Conservation (phyloP, 2,329 filamentous ascomycete genomes). For the Conoideocrella luteorostrata region DNA sequence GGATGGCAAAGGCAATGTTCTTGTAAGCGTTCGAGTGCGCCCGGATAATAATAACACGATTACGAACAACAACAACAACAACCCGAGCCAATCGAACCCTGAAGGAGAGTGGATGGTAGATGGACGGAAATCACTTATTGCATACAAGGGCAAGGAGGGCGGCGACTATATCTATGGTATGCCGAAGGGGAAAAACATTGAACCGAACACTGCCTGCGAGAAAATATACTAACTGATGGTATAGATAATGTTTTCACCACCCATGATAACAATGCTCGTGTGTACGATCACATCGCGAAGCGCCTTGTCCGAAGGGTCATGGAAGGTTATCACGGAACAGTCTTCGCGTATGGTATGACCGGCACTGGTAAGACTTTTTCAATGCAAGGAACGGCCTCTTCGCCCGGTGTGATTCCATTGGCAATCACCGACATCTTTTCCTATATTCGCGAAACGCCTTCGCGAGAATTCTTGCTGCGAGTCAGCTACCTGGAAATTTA, state of each 20-base stretch:
- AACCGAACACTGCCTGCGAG: constrained; percentile 3
- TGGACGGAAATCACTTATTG: constrained; percentile 71
- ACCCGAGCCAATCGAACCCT: constrained; percentile 50
- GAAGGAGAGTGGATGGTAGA: constrained; percentile 92
- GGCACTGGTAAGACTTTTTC: constrained; percentile 98
- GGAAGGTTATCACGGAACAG: constrained; percentile 97
- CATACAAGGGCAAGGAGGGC: constrained; percentile 80
- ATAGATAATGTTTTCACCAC: constrained; percentile 94
- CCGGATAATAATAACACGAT: constrained; percentile 79
- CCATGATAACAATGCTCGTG: constrained; percentile 86
- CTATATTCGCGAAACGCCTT: constrained; percentile 94
- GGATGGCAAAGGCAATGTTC: constrained; percentile 86
- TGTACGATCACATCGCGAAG: constrained; percentile 92
- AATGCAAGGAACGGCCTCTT: constrained; percentile 96
- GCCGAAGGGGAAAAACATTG: constrained; percentile 18
- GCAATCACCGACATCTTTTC: constrained; percentile 99
- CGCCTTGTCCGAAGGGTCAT: constrained; percentile 92
- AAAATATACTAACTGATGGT: constrained; percentile 12
- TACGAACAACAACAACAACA: no score
- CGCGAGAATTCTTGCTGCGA: constrained; percentile 85
- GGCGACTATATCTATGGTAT: constrained; percentile 90
- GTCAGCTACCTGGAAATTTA: constrained; percentile 99
- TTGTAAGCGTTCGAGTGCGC: constrained; percentile 90
- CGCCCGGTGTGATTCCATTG: constrained; percentile 91
- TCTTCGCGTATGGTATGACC: constrained; percentile 98